Percentiles rank a stretch among this genome's conserved stretches.
Conservation (phyloP, 495 filamentous ascomycete genomes). For the Penicilliopsis zonata region DNA sequence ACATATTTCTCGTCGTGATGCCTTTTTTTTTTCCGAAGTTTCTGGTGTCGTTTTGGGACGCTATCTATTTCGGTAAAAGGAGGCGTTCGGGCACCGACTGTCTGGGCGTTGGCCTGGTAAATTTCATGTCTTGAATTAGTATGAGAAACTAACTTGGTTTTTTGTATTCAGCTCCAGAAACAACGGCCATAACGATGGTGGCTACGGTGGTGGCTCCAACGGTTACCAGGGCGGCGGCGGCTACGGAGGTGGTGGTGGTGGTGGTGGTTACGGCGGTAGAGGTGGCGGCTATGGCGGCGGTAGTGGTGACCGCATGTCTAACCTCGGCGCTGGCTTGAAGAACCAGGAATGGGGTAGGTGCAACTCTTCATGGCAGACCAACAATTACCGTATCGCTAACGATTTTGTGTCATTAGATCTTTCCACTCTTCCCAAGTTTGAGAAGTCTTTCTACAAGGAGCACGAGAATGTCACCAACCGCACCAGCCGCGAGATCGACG, state of each 20-base stretch:
- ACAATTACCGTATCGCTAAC: constrained; percentile 2
- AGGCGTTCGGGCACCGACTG: too few relatives aligned
- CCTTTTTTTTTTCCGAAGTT: background rate
- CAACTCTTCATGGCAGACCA: background rate
- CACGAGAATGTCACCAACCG: constrained; percentile 64
- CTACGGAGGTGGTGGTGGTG: constrained; percentile 33
- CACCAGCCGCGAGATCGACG: constrained; percentile 66
- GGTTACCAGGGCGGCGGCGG: constrained; percentile 34
- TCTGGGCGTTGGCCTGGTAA: too few relatives aligned
- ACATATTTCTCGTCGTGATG: background rate
- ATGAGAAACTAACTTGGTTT: constrained; percentile 1
- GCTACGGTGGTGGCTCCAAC: constrained; percentile 29
- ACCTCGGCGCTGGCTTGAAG: constrained; percentile 76
- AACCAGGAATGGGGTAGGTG: constrained; percentile 75
- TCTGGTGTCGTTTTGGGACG: background rate
- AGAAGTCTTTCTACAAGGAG: constrained; percentile 99
- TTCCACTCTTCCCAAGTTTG: constrained; percentile 78
- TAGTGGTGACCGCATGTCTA: constrained; percentile 86
- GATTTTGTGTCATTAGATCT: constrained; percentile 45
- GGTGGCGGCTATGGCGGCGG: too few relatives aligned
- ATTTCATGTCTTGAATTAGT: too few relatives aligned
- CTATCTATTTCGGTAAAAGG: too few relatives aligned
- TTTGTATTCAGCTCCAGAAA: constrained; percentile 1
- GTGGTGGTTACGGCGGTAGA: constrained; percentile 40
- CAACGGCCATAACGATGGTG: constrained; percentile 20